Percentiles rank a stretch among this genome's conserved stretches.
Conservation (phyloP, 768 basidiomycete genomes). For the Russula dissimulans region DNA sequence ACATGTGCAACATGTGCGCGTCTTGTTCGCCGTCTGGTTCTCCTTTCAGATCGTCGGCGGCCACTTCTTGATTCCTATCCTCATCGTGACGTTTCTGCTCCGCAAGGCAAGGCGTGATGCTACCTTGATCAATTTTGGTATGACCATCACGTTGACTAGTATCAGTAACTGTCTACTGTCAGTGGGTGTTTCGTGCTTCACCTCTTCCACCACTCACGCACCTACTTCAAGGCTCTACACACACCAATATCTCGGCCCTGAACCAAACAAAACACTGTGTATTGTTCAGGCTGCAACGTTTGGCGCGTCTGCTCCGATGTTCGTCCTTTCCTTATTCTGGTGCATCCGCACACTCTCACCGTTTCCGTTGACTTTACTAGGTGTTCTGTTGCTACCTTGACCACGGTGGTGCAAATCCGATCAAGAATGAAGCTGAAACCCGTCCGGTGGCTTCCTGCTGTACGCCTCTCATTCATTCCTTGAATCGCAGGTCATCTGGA, state of each 20-base stretch:
- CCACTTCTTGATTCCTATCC: slow-evolving; percentile 8
- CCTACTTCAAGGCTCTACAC: slow-evolving; percentile 3
- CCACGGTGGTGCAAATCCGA: slow-evolving; percentile 1
- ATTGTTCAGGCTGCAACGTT: slow-evolving; percentile 10
- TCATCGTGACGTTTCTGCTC: slow-evolving; percentile 8
- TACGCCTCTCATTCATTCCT: background rate
- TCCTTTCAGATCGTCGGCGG: slow-evolving; percentile 5
- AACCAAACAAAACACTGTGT: slow-evolving; percentile 3
- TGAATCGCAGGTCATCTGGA: background rate
- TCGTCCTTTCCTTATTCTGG: background rate
- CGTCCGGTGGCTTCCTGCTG: background rate
- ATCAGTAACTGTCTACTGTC: slow-evolving; percentile 4
- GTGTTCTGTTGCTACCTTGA: slow-evolving; percentile 1
- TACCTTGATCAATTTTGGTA: slow-evolving; percentile 6
- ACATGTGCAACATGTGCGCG: background rate
- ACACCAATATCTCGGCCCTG: slow-evolving; percentile 8
- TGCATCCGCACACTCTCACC: background rate
- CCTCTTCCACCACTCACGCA: background rate
- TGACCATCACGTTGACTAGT: background rate
- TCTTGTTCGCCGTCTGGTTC: background rate
- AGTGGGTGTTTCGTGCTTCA: background rate
- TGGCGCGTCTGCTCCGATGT: slow-evolving; percentile 8
- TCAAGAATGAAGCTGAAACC: background rate
- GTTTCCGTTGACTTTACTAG: background rate
- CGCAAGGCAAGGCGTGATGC: slow-evolving; percentile 8